Base-by-base conservation (phyloP, 805 yeast genomes). In the Kodamaea nitidulidarum region DNA sequence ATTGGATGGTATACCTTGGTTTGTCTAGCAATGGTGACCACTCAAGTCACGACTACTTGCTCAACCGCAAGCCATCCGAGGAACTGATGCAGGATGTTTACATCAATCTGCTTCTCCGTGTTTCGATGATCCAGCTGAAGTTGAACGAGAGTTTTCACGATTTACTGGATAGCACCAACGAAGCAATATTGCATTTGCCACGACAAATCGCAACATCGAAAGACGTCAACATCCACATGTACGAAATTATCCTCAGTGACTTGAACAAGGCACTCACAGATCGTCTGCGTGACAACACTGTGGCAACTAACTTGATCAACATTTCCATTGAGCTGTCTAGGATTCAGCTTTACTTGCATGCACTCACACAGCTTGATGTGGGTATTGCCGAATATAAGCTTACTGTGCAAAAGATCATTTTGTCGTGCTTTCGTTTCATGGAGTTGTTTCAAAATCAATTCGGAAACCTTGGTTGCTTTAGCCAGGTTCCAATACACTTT, bases 1-100 rank as follows among this genome's bases (percentile, higher is more conserved):
- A 65, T 51, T 68, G 73, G 73, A 55, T 64, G 35, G 63, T 63
- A 7, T 54, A 55, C 41, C 56, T 65, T 24, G 73, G 73, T 7
- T 54, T 67, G 35, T 57, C 70, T 47, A 46, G 49, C 32, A 47
- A 57, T 35, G 44, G 50, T 32, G 52, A 49, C 45, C 55, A 56
- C 9, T 43, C 48, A 34, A 51, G 43, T 24, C 63, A 65, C 34
- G 73, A 68, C 41, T 67, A 60, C 45, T 62, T 65, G 28, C 54
- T 65, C 32, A 59, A 63, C 44, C 32, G 32, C 32, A 60, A 59
- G 36, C 55, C 70, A 2, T 27, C 41, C n/a, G 29, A 2, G 46
- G 58, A 30, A 55, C 54, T 42, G 46, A 29, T 30, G 31, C 41
- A 42, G 18, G 60, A 56, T 36, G 51, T 49, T 41, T 51, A 49